Conservation (phyloP, 2,329 filamentous ascomycete genomes). For the Apiospora marii region DNA sequence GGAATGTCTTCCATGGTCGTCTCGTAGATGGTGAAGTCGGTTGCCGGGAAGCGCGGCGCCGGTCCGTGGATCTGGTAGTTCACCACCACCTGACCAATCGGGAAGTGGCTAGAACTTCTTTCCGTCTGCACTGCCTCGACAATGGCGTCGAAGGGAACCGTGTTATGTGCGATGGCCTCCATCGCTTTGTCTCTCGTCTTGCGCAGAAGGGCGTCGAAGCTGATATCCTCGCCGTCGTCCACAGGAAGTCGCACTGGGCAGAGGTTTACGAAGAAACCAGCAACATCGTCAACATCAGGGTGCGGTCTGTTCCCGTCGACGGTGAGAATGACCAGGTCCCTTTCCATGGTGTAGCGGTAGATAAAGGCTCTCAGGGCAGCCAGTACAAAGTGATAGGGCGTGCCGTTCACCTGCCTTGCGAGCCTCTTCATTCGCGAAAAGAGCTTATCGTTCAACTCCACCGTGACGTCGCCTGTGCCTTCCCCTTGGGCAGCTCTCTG, state of each 20-base stretch:
- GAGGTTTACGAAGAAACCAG: not conserved
- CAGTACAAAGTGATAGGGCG: not conserved
- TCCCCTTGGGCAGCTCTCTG: no score
- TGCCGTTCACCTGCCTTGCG: not conserved
- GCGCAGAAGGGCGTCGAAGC: not conserved
- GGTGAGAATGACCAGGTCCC: not conserved
- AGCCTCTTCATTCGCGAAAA: no score
- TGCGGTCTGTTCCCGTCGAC: not conserved
- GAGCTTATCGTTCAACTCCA: no score
- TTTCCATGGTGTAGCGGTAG: not conserved
- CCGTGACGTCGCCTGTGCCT: no score
- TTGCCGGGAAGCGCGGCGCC: not conserved
- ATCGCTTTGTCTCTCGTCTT: not conserved
- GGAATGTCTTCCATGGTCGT: no score
- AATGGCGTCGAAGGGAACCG: not conserved
- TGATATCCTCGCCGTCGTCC: no score
- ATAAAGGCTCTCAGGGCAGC: not conserved
- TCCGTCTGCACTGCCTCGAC: not conserved
- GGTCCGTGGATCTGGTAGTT: not conserved
- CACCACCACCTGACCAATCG: not conserved
- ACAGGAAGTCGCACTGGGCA: not conserved
- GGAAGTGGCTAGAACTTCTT: not conserved
- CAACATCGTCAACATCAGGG: not conserved
- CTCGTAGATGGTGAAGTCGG: not conserved
- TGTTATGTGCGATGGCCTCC: not conserved